Evolutionary conservation across 2,329 filamentous ascomycete genomes (phyloP), one percentile per base, ranked within the genome.

Genomic region (Pochonia chlamydosporia): DNA sequence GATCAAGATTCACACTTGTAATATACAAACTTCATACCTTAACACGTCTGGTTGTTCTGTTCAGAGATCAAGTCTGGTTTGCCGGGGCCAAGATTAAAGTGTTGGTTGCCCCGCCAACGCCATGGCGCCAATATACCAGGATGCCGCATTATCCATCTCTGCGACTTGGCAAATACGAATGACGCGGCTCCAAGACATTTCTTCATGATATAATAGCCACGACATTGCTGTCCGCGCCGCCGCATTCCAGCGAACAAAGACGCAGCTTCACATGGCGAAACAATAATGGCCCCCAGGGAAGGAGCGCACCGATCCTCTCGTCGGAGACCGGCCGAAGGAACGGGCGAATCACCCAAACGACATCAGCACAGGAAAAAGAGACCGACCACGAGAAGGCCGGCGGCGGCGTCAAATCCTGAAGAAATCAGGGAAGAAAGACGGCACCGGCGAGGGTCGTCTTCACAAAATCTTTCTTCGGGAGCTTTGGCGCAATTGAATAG

Each of bases 401-500:
- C 53, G 3, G 60, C 68, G 2, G 59, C 57, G 30, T 39, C 49
- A 16, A 31, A 42, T 5, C 59, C 64, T 0, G 68, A 70, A 21
- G 66, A 65, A 4, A 63, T 56, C n/a, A 50, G 55, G 39, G 55
- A 43, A 16, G 61, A 59, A 20, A 50, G 54, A 41, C 52, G 51
- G 11, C 18, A n/a, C 56, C 60, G 21, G 35, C 42, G 33, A 43
- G 45, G 25, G 7, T 39, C 35, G 7, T 50, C 49, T 3, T 50
- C 49, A 2, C 57, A 59, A 18, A 50, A 60, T 5, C 60, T 76
- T 23, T 76, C 73, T 4, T 61, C 67, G 3, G 78, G 81, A 55
- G 81, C 84, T 5, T 65, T 91, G 42, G 83, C 82, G 11, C 79
- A 82, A 58, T 65, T 91, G 40, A 77, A 89, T 56, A 73, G 79